Evolutionary conservation across 208 protist genomes (phyloP).

Genomic region (Leishmania braziliensis): DNA sequence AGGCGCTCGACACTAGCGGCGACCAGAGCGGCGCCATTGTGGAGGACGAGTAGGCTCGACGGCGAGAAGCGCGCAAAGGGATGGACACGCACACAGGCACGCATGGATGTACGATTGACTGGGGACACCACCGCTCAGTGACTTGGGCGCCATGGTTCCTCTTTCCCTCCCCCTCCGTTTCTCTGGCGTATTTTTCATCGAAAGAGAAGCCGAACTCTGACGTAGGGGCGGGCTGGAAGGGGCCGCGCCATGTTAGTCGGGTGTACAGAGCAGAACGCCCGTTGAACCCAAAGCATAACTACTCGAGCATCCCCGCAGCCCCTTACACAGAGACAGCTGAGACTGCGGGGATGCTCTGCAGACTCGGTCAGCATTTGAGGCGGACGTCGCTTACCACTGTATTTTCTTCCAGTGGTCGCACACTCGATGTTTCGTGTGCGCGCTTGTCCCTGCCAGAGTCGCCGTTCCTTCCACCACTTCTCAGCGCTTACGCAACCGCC

Average conservation of each 20-base stretch:
- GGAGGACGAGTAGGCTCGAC: background rate
- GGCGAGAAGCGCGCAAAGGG: background rate
- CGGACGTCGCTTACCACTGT: background rate
- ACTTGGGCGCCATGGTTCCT: background rate
- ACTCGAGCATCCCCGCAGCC: background rate
- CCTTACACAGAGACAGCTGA: background rate
- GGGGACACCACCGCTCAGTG: background rate
- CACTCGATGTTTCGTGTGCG: constrained; percentile 3
- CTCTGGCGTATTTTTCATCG: background rate
- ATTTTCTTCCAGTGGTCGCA: background rate
- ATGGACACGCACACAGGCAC: background rate
- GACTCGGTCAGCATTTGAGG: background rate
- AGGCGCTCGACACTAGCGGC: background rate
- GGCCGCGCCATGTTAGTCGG: too few species aligned
- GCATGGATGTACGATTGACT: background rate
- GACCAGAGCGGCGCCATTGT: background rate
- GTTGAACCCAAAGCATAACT: background rate
- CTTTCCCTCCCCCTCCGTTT: background rate
- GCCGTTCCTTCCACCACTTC: background rate
- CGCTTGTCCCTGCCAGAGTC: background rate
- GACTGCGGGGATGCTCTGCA: background rate
- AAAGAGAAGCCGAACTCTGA: background rate
- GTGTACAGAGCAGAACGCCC: background rate
- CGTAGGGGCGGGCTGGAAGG: too few species aligned
- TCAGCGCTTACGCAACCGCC: background rate